Evolutionary conservation across 2,329 filamentous ascomycete species (phyloP), one percentile per base, ranked within the genome.

Genomic region (Fusarium graminum): DNA sequence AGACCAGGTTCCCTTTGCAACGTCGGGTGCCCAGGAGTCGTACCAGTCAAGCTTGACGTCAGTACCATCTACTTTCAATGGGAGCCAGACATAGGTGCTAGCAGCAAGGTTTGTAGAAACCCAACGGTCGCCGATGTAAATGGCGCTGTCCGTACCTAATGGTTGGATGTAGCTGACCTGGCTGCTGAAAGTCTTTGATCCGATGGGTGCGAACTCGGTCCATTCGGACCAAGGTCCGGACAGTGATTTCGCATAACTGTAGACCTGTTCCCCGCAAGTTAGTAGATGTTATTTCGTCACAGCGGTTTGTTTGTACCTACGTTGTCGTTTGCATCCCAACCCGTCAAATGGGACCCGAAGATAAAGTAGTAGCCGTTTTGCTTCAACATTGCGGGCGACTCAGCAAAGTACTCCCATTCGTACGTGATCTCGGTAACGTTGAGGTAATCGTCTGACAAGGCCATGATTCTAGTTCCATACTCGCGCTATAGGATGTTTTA

Each of bases 41-140:
- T 79, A 74, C 73, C 88, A 84, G 52, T 80, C 76, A 70, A 86
- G 80, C 11, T 68, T 80, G 3, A 86, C 84, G 0, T 77, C 82
- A 0, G 80, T 85, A 0, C 85, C 86, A 2, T 78, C 78, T 59
- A 89, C 80, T 6, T 72, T 78, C 1, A 90, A 75, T 0, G 88
- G 88, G 0, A 90, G 80, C 88, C 88, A 91, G 39, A 90, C 77
- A 68, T 90, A 90, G 0, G 87, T 89, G 50, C 83, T 86, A 0
- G 83, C 78, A 74, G 83, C 84, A 1, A 92, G 80, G 63, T 90
- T 87, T n/a, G 74, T 74, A 7, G 80, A 83, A 0, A 85, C 75
- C 89, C 89, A 91, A 22, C 89, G 84, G 75, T 92, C 89, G 19
- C 89, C 89, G 76, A 90, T 84, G 75, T 90, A 91, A 63, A 89